Base-by-base conservation (phyloP, 345 rosid genomes). In the Anastatica hierochuntica region DNA sequence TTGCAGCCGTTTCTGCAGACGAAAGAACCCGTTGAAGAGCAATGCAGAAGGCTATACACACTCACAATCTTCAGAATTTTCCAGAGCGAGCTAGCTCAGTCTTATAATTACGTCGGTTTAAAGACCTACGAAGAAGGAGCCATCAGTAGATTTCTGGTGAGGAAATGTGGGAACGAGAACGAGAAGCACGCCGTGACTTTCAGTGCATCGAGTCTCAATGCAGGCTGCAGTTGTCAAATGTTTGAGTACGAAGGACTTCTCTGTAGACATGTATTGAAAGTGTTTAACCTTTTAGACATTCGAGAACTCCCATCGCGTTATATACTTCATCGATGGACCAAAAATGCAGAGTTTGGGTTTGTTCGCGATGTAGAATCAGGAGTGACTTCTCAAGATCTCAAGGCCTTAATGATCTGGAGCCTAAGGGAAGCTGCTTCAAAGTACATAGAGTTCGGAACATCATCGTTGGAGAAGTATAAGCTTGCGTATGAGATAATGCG, bases 221-320 rank as follows among this genome's bases (percentile, higher is more conserved):
- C 72, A 41, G 76, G 79, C 54, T 84, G 96, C 46, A 75, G 94
- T 61, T 90, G 97, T 62, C 94, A 76, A 47, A 82, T 86, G 97
- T 90, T 90, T 60, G 97, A 90, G 73, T 82, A 76, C 43, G 86
- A 80, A 70, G 97, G 97, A 14, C 58, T 86, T 37, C 71, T 90
- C 31, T 86, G 97, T 48, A 77, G 90, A 55, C 97, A 90, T 67
- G 61, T 77, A 29, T 66, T 86, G 68, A 83, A 80, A 68, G 79
- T 90, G 60, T 84, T 86, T 68, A 77, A 78, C 37, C 60, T 81
- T 45, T 60, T 90, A 64, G 81, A 76, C 43, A 61, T 86, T 12
- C 65, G 77, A 61, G 97, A 90, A 62, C 68, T 90, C 43, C 97
- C 96, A 1, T 58, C 96, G 26, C 69, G 58, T 34, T 82, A 78